Evolutionary conservation across 768 basidiomycete species (phyloP).

Genomic region (Amanita fuliginea): DNA sequence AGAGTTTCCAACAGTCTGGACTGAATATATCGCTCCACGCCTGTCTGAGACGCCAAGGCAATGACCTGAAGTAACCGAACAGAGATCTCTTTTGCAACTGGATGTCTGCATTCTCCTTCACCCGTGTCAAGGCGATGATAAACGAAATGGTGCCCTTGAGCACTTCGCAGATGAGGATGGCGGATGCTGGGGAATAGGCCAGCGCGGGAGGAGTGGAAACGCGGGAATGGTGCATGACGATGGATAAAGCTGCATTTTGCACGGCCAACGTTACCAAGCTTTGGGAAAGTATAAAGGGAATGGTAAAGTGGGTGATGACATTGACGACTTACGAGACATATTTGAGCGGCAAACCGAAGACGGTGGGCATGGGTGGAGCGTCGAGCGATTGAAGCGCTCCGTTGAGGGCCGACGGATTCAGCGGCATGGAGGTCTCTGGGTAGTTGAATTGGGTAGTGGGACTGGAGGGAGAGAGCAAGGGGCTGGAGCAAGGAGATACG

Average conservation of each 20-base stretch:
- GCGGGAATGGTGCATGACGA: conserved; percentile 99
- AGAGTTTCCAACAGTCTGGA: conserved; percentile 93
- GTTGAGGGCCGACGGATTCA: conserved; percentile 17
- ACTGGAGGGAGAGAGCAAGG: conserved; percentile 39
- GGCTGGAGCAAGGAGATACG: conserved; percentile 22
- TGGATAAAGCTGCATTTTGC: conserved; percentile 91
- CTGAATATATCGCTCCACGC: conserved; percentile 74
- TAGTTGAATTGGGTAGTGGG: conserved; percentile 34
- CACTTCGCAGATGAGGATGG: conserved; percentile 90
- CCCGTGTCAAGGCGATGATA: conserved; percentile 60
- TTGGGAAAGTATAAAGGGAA: conserved; percentile 4
- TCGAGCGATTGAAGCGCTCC: conserved; percentile 23
- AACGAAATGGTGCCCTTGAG: conserved; percentile 92
- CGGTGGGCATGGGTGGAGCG: conserved; percentile 29
- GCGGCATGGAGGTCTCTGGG: conserved; percentile 26
- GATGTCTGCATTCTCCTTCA: conserved; percentile 29
- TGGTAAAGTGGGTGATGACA: not conserved
- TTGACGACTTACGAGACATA: conserved; percentile 55
- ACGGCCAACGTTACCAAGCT: conserved; percentile 81
- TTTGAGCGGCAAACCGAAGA: conserved; percentile 70
- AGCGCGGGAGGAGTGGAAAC: conserved; percentile 69
- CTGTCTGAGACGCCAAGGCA: conserved; percentile 38
- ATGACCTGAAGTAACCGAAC: conserved; percentile 28
- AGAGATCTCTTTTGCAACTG: conserved; percentile 31
- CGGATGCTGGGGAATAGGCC: conserved; percentile 87